Conservation (phyloP, 164 flowering plant species). For the Nymphaea thermarum region DNA sequence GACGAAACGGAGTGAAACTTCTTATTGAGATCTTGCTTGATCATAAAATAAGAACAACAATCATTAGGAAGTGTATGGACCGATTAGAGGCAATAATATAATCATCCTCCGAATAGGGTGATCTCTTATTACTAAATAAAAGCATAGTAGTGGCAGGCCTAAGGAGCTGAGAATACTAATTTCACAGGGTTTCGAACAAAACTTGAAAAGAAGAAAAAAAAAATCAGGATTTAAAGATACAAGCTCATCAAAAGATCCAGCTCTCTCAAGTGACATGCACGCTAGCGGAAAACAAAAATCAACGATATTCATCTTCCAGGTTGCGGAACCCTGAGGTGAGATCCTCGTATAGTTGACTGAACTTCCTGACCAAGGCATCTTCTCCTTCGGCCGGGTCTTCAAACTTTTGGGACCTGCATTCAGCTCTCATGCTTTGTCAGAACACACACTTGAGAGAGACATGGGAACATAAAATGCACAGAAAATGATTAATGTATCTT, state of each 20-base stretch:
- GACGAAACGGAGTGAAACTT: too few relatives aligned
- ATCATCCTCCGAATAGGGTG: too few relatives aligned
- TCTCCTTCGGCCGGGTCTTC: constrained; percentile 99
- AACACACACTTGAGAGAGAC: neutral
- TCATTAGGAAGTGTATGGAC: too few relatives aligned
- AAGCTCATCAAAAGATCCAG: neutral
- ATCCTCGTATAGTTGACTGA: constrained; percentile 80
- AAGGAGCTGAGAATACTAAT: neutral
- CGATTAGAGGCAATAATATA: too few relatives aligned
- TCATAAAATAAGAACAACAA: too few relatives aligned
- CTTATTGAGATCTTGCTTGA: too few relatives aligned
- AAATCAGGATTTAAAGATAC: neutral
- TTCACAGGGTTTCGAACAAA: neutral
- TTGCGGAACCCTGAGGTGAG: constrained; percentile 89
- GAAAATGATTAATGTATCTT: too few relatives aligned
- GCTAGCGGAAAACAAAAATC: neutral
- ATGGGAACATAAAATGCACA: neutral
- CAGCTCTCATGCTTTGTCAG: neutral
- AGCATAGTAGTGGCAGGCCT: neutral
- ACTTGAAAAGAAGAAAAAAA: neutral
- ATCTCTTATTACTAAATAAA: neutral
- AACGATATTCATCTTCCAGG: constrained; percentile 93
- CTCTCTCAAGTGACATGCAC: neutral
- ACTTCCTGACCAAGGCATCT: constrained; percentile 62
- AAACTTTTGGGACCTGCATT: constrained; percentile 86